Conservation (phyloP, 1,284 basidiomycete genomes). For the Erythrobasidium hasegawianum region DNA sequence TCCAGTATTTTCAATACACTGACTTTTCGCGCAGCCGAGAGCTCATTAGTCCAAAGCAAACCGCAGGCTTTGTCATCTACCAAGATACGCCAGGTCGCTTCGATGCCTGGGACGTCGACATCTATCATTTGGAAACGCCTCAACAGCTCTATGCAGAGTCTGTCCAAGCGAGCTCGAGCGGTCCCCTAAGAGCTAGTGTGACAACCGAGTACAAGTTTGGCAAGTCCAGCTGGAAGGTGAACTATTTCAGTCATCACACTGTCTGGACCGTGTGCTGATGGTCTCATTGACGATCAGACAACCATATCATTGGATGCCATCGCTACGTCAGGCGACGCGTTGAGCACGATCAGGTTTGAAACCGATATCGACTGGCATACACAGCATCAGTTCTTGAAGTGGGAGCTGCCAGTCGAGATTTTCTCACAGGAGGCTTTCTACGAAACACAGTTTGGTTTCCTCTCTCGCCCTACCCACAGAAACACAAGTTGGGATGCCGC, state of each 20-base stretch:
- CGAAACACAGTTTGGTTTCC: conserved; percentile 87
- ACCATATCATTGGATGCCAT: conserved; percentile 78
- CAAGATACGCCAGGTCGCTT: conserved; percentile 52
- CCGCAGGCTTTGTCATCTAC: conserved; percentile 83
- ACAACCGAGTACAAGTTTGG: conserved; percentile 67
- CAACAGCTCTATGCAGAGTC: conserved; percentile 69
- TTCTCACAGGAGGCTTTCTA: conserved; percentile 78
- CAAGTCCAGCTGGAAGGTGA: conserved; percentile 71
- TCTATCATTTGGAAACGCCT: conserved; percentile 86
- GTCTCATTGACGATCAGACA: no score
- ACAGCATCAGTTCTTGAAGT: conserved; percentile 85
- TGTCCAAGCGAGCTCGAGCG: conserved; percentile 67
- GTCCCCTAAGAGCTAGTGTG: conserved; percentile 75
- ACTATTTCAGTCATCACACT: conserved; percentile 40
- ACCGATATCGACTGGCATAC: conserved; percentile 87
- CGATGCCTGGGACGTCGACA: conserved; percentile 71
- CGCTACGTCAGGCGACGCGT: conserved; percentile 61
- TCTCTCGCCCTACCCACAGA: conserved; percentile 84
- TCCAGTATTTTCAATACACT: no score
- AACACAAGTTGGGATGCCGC: conserved; percentile 72
- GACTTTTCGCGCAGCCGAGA: conserved; percentile 65
- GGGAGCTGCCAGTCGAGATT: conserved; percentile 82
- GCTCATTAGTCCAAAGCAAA: conserved; percentile 66
- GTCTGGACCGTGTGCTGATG: no score
- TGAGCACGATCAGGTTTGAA: conserved; percentile 76